Evolutionary conservation across 805 yeast species (phyloP).

Genomic region (Sugiyamaella chiloensis): DNA sequence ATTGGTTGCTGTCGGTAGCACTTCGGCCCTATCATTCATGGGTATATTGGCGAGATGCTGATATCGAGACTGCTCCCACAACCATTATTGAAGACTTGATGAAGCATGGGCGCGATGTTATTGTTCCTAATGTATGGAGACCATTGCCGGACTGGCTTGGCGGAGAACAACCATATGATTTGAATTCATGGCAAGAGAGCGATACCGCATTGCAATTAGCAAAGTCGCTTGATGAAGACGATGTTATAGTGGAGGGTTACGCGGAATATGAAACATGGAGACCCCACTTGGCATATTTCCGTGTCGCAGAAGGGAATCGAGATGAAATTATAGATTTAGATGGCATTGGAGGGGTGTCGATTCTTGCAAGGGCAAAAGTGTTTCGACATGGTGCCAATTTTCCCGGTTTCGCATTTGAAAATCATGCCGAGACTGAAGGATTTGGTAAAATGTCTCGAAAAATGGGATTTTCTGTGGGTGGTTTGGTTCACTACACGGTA

Average conservation of each 20-base stretch:
- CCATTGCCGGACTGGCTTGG: constrained; percentile 92
- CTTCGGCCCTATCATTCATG: constrained; percentile 91
- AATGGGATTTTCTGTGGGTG: constrained; percentile 85
- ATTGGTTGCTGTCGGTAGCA: constrained; percentile 88
- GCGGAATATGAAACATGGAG: constrained; percentile 98
- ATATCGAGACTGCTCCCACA: constrained; percentile 87
- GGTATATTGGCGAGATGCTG: constrained; percentile 99
- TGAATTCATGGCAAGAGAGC: constrained; percentile 94
- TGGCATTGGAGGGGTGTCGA: constrained; percentile 97
- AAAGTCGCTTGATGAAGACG: constrained; percentile 74
- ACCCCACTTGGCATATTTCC: constrained; percentile 89
- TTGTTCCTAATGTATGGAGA: constrained; percentile 97
- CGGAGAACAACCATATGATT: constrained; percentile 89
- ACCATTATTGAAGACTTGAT: constrained; percentile 88
- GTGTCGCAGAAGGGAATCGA: constrained; percentile 94
- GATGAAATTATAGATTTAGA: constrained; percentile 82
- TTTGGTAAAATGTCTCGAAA: constrained; percentile 86
- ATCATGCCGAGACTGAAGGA: constrained; percentile 97
- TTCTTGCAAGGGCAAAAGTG: constrained; percentile 80
- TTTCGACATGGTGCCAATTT: constrained; percentile 88
- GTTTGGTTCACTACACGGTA: constrained; percentile 92
- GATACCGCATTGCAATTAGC: constrained; percentile 56
- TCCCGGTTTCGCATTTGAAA: constrained; percentile 94
- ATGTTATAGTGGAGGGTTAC: constrained; percentile 95
- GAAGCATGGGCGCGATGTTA: constrained; percentile 89